Conservation (phyloP, 2,329 filamentous ascomycete genomes). For the Macrophomina tecta region DNA sequence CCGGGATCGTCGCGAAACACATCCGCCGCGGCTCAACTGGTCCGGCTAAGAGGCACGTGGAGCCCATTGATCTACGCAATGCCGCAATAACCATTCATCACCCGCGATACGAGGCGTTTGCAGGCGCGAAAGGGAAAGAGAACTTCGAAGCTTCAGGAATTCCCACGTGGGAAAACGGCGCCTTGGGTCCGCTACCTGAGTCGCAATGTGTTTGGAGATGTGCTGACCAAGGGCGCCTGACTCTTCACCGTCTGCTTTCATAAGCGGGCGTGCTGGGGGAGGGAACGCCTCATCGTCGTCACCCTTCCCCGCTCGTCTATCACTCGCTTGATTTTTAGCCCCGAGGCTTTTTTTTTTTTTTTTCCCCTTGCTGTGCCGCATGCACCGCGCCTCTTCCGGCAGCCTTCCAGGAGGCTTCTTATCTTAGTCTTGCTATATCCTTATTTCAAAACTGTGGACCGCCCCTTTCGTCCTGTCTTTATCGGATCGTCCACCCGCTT, state of each 20-base stretch:
- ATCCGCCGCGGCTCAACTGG: conserved; percentile 13
- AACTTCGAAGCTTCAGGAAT: no score
- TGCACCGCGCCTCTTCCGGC: background rate
- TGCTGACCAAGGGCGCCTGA: no score
- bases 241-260: no score
- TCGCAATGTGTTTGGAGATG: no score
- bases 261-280: no score
- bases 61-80: background rate
- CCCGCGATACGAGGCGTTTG: background rate
- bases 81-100: background rate
- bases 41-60: conserved; percentile 9
- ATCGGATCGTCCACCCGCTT: background rate
- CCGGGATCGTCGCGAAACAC: conserved; percentile 10
- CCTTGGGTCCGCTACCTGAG: no score
- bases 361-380: background rate
- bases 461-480: background rate
- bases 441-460: background rate
- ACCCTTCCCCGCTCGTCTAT: no score
- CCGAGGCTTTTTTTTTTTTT: no score
- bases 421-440: background rate
- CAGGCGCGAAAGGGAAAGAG: no score
- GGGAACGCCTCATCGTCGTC: no score
- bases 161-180: no score
- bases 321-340: no score
- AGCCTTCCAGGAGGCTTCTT: background rate